Percentiles rank a stretch among this genome's conserved stretches.
Evolutionary conservation across 2,329 filamentous ascomycete genomes (phyloP).

Genomic region (Fusarium albidum): DNA sequence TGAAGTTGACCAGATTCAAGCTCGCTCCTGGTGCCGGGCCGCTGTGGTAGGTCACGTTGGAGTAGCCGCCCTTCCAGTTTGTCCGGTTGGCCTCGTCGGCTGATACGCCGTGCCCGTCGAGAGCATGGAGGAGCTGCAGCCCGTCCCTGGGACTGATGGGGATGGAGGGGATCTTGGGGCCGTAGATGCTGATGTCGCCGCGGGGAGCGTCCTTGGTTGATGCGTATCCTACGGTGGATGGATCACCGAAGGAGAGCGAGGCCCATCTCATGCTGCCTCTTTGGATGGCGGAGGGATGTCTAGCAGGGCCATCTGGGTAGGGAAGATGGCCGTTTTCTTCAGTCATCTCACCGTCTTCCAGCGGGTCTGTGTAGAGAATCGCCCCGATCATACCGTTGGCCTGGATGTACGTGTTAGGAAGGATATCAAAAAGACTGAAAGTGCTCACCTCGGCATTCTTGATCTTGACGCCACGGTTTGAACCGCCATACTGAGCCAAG

Average conservation of each 20-base stretch:
- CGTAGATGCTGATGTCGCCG: conserved; percentile 21
- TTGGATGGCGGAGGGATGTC: conserved; percentile 30
- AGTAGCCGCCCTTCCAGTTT: conserved; percentile 26
- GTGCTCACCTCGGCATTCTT: conserved; percentile 25
- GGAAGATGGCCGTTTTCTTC: conserved; percentile 25
- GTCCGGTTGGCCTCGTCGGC: conserved; percentile 16
- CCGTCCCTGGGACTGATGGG: conserved; percentile 26
- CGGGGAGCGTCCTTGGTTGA: conserved; percentile 29
- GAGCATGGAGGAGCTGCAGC: conserved; percentile 13
- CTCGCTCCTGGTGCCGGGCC: conserved; percentile 24
- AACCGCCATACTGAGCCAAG: conserved; percentile 11
- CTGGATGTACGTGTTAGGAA: neutral
- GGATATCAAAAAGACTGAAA: neutral
- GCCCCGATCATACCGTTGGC: conserved; percentile 26
- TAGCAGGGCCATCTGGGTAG: conserved; percentile 27
- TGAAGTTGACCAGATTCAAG: conserved; percentile 12
- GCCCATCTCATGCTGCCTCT: conserved; percentile 30
- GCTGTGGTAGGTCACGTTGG: conserved; percentile 23
- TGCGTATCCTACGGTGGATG: conserved; percentile 32
- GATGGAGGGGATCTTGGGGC: conserved; percentile 24
- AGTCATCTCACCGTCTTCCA: conserved; percentile 24
- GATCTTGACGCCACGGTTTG: conserved; percentile 29
- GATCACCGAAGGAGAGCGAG: conserved; percentile 29
- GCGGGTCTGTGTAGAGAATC: conserved; percentile 18
- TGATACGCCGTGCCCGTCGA: conserved; percentile 15